Evolutionary conservation across 2,329 filamentous ascomycete species (phyloP), one percentile per base, ranked within the genome.

Genomic region (Cladosporium sp.): DNA sequence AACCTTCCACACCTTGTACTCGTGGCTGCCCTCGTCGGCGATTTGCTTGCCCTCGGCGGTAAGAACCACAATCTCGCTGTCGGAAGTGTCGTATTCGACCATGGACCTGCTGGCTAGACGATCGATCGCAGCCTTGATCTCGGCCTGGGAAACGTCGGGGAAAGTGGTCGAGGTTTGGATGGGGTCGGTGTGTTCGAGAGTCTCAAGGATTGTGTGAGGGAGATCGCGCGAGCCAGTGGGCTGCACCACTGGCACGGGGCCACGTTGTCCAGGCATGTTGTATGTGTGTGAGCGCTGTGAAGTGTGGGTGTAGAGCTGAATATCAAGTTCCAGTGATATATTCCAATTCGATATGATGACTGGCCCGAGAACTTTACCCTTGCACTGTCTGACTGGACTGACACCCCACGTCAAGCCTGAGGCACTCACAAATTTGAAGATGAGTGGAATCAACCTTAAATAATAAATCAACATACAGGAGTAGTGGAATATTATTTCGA

Each of bases 121-220:
- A 81, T 98, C 95, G 69, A 98, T 85, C 32, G 92, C 91, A 69
- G 91, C 90, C 82, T 97, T 98, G 75, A 97, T 82, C 67, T 83
- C 80, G 43, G 76, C 75, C 70, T 83, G 76, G 23, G 74, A 65
- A 23, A 71, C 67, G 49, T 76, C 56, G 5, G 76, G 72, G 64
- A 77, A 77, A 30, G 72, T 70, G 43, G 69, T 70, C 39, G 72
- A 69, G 51, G 75, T 76, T 23, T 72, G 66, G 32, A 78, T 62
- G 1, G 72, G 70, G 23, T 73, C 69, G 67, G 80, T 79, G 30
- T 75, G 73, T 69, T 79, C 79, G 68, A 84, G 78, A 25, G 93
- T 85, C 73, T 96, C 91, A 69, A 97, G 87, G 69, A 97, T 88
- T 78, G 93, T 89, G 83, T 93, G 89, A 64, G 90, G 87, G 70